Evolutionary conservation across 257 asterid species (phyloP), one percentile per base, ranked within the genome.

Genomic region (Sherardia arvensis): DNA sequence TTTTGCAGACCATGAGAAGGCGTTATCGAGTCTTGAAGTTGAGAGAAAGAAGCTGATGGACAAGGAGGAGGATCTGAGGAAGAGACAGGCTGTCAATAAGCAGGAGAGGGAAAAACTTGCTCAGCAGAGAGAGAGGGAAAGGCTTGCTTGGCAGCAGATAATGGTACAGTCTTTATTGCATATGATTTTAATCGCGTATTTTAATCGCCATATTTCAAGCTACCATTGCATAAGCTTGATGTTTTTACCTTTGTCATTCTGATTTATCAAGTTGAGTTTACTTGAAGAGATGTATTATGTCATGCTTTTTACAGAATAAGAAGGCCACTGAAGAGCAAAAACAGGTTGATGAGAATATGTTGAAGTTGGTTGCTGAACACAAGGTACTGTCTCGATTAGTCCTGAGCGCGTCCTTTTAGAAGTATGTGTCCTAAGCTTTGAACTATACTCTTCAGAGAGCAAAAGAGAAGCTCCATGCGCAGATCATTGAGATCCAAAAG

Each of bases 311-410:
- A 54, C 87, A 89, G 98, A 88, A 83, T 79, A 87, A 78, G 69
- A 80, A 69, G 78, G 97, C 97, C 48, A 71, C 84, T 58, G 29
- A 66, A 66, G 87, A 89, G 64, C 98, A 85, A 74, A 68, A 70
- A n/a, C n/a, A n/a, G 65, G 82, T 79, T 72, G 86, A 78, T 64
- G 81, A 78, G 57, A 71, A 81, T 18, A 73, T 88, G 80, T 54
- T 81, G 75, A 79, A 76, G 61, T 80, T 90, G 71, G 92, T 84
- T 33, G 84, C 85, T 61, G 92, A 85, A 47, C 97, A 87, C 17
- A 82, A 87, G 87, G 97, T 85, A 38, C 56, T 21, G 11, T 49
- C n/a, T n/a, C n/a, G n/a, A n/a, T n/a, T n/a, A n/a, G n/a, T n/a
- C 26, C 26, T 49, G 11, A 49, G 1, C 20, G 17, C 17, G 1